Conservation (phyloP, 2,329 filamentous ascomycete species). For the Fusarium algeriense region DNA sequence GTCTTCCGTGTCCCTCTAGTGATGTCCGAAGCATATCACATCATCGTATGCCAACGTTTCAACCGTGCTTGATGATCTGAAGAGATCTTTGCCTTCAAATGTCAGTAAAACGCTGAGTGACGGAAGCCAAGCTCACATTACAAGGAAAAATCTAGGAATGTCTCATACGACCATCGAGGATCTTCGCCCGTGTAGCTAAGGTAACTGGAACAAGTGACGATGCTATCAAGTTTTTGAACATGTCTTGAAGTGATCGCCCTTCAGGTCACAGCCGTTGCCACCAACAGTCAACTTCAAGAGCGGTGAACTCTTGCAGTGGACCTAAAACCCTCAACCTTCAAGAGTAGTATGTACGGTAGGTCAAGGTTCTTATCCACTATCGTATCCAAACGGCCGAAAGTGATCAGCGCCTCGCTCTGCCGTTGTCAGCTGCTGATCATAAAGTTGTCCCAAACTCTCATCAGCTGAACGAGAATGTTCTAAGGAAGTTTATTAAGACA, state of each 20-base stretch:
- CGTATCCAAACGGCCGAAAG: not conserved
- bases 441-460: not conserved
- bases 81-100: not conserved
- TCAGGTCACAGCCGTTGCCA: not conserved
- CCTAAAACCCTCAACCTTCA: accelerated
- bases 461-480: not conserved
- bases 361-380: not conserved
- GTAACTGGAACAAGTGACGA: not conserved
- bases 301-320: no score
- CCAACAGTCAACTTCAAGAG: not conserved
- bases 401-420: not conserved
- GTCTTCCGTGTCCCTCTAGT: not conserved
- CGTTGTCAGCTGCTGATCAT: not conserved
- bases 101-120: not conserved
- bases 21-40: not conserved
- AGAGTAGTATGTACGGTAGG: no score
- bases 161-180: not conserved
- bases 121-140: not conserved
- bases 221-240: not conserved
- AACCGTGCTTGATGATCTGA: not conserved
- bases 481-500: not conserved
- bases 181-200: not conserved
- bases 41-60: not conserved
- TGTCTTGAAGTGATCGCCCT: not conserved
- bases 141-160: accelerated